phyloP scores from a whole-genome alignment of 495 filamentous ascomycete species.

The Hypoxylon lienhwacheense region DNA sequence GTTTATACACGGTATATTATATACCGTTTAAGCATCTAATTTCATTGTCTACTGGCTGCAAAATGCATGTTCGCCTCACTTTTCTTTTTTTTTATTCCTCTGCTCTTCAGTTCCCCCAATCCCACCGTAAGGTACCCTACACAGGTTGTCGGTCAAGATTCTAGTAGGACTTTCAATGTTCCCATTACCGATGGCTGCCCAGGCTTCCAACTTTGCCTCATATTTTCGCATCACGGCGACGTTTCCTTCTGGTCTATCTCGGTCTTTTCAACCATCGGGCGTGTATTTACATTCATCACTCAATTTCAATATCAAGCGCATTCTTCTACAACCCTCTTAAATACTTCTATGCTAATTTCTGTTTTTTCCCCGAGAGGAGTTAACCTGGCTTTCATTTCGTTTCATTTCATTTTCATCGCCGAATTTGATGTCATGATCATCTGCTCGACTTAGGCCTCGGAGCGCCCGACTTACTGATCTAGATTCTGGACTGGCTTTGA shows the following conservation, averaged over 20 bases:
- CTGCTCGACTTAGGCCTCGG: conserved; percentile 1
- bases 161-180: background rate
- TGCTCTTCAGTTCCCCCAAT: background rate
- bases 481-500: too few species aligned
- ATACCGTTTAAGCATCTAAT: background rate
- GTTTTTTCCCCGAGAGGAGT: too few species aligned
- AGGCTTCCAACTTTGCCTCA: background rate
- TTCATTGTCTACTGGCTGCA: background rate
- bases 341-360: too few species aligned
- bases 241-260: too few species aligned
- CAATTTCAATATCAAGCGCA: too few species aligned
- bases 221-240: too few species aligned
- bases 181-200: conserved; percentile 6
- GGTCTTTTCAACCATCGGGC: too few species aligned
- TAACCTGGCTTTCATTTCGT: background rate
- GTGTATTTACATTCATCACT: too few species aligned
- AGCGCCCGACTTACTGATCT: background rate
- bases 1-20: too few species aligned
- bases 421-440: conserved; percentile 9
- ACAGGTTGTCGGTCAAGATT: conserved; percentile 15
- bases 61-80: conserved; percentile 41
- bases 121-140: background rate
- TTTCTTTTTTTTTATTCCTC: conserved; percentile 17
- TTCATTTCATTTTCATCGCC: background rate
- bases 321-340: too few species aligned